Evolutionary conservation across 1,284 basidiomycete genomes (phyloP).

Genomic region (Schizopora paradoxa): DNA sequence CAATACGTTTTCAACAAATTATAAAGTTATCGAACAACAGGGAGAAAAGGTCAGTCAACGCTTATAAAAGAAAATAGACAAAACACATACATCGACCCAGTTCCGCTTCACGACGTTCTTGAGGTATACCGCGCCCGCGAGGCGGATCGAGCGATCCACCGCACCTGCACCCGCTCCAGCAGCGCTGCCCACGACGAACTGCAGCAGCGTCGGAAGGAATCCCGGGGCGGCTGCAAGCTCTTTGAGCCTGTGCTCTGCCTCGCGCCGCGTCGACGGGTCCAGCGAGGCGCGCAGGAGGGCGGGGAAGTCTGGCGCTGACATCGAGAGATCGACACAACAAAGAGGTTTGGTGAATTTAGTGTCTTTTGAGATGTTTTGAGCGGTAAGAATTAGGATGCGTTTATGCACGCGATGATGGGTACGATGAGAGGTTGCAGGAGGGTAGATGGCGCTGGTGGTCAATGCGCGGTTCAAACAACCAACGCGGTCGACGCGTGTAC

Average conservation of each 20-base stretch:
- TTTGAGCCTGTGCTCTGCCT: conserved; percentile 74
- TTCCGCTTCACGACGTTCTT: conserved; percentile 83
- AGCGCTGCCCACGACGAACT: conserved; percentile 64
- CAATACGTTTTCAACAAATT: too few species aligned
- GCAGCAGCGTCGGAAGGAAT: conserved; percentile 72
- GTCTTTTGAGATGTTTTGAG: too few species aligned
- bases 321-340: too few species aligned
- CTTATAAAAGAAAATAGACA: conserved; percentile 1
- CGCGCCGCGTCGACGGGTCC: conserved; percentile 65
- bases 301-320: conserved; percentile 64
- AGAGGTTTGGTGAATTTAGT: too few species aligned
- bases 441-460: too few species aligned
- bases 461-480: too few species aligned
- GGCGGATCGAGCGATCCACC: conserved; percentile 68
- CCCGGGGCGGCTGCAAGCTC: conserved; percentile 65
- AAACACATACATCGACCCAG: conserved; percentile 75
- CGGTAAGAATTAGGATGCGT: too few species aligned
- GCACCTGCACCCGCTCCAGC: too few species aligned
- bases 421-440: too few species aligned
- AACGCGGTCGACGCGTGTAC: too few species aligned
- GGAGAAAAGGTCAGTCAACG: not conserved
- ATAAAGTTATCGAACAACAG: too few species aligned
- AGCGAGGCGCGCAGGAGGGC: conserved; percentile 69
- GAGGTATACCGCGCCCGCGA: conserved; percentile 81
- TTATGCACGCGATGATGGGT: too few species aligned